Percentiles rank a stretch among this genome's conserved stretches.
phyloP scores from a whole-genome alignment of 306 rosid species.

The Vigna trinervia region DNA sequence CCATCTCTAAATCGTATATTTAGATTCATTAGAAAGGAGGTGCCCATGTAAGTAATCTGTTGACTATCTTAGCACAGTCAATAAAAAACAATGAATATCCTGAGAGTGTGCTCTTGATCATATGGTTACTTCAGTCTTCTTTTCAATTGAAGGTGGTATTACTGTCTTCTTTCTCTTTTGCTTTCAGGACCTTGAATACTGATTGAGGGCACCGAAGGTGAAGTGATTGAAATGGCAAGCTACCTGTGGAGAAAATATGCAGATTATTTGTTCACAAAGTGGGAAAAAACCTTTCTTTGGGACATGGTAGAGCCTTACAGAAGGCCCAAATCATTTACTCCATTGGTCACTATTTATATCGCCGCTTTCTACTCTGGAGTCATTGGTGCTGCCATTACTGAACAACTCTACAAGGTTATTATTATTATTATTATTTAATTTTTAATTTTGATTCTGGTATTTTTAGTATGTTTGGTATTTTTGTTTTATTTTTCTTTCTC shows the following conservation, averaged over 20 bases:
- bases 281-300: constrained; percentile 92
- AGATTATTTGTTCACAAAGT: constrained; percentile 76
- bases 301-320: constrained; percentile 84
- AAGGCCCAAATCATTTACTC: constrained; percentile 85
- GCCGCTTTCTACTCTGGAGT: constrained; percentile 92
- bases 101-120: background rate
- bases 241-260: constrained; percentile 89
- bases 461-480: background rate
- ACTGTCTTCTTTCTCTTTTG: background rate
- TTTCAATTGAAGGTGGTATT: background rate
- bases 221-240: constrained; percentile 62
- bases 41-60: background rate
- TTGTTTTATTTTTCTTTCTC: background rate
- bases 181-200: background rate
- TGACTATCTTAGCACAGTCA: background rate
- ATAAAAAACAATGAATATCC: background rate
- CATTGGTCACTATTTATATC: constrained; percentile 69
- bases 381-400: constrained; percentile 83
- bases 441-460: background rate
- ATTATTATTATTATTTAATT: background rate
- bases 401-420: constrained; percentile 89
- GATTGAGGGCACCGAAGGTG: constrained; percentile 11
- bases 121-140: background rate
- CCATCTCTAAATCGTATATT: background rate
- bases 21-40: background rate